Conservation (phyloP, 2,329 filamentous ascomycete species). For the Niveomyces coronatus region DNA sequence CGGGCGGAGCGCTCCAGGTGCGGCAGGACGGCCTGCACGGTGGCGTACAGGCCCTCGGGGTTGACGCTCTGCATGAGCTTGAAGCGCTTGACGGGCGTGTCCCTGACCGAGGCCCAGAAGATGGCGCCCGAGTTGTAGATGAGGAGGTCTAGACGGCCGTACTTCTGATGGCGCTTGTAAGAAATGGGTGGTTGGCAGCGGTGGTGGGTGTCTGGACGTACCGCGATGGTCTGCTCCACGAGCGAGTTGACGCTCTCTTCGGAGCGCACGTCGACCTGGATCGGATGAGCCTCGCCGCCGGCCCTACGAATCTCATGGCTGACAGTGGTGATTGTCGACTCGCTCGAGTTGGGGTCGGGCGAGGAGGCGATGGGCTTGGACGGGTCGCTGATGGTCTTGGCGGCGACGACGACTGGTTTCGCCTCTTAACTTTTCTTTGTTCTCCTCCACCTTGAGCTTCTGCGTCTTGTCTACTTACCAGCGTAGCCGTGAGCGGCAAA, state of each 20-base stretch:
- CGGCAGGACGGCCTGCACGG: conserved; percentile 58
- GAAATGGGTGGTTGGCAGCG: not conserved
- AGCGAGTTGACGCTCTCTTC: conserved; percentile 50
- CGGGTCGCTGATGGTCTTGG: conserved; percentile 62
- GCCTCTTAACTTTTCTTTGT: conserved; percentile 6
- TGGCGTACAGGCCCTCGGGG: conserved; percentile 63
- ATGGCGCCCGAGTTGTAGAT: conserved; percentile 81
- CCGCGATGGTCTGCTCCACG: conserved; percentile 44
- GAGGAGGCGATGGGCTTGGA: conserved; percentile 49
- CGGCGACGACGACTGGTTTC: conserved; percentile 58
- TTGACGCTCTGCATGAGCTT: conserved; percentile 69
- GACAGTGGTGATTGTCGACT: conserved; percentile 74
- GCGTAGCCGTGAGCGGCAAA: conserved; percentile 60
- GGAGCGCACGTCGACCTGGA: conserved; percentile 61
- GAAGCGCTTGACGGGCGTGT: conserved; percentile 67
- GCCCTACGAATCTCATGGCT: conserved; percentile 58
- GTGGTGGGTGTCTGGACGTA: conserved; percentile 6
- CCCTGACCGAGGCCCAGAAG: conserved; percentile 68
- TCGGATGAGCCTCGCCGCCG: conserved; percentile 53
- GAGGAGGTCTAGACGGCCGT: conserved; percentile 59
- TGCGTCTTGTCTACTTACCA: conserved; percentile 34
- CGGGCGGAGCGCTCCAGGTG: conserved; percentile 35
- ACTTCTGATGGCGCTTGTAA: conserved; percentile 26
- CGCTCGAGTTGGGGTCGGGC: conserved; percentile 62
- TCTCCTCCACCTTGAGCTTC: not conserved